Percentiles rank a stretch among this genome's conserved stretches.
phyloP scores from a whole-genome alignment of 202 grass and related monocot genomes.

The Elaeis oleifera region DNA sequence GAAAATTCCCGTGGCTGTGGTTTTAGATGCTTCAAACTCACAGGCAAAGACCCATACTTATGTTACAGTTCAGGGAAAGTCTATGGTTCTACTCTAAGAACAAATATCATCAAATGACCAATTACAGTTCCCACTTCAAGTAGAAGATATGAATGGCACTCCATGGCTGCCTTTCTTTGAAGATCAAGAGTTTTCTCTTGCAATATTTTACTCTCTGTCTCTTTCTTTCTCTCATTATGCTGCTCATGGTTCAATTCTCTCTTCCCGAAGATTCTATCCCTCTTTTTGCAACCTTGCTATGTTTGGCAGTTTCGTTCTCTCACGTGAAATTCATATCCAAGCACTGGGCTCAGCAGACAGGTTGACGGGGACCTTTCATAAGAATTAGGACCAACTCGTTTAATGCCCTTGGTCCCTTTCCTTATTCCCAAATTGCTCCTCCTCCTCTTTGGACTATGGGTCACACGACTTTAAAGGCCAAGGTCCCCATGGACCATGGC shows the following conservation, averaged over 20 bases:
- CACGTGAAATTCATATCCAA: constrained; percentile 18
- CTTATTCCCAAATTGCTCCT: background rate
- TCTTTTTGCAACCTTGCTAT: constrained; percentile 5
- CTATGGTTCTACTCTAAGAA: no score
- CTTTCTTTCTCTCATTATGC: background rate
- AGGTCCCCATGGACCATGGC: no score
- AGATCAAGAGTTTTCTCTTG: background rate
- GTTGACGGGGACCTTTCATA: constrained; percentile 21
- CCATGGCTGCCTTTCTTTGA: no score
- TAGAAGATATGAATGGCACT: no score
- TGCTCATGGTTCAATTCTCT: constrained; percentile 2
- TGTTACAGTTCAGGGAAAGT: no score
- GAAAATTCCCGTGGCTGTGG: no score
- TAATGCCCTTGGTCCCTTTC: background rate
- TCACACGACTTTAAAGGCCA: no score
- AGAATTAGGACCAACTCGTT: constrained; percentile 18
- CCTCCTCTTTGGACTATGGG: background rate
- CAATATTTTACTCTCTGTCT: background rate
- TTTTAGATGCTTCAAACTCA: no score
- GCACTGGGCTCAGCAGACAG: background rate
- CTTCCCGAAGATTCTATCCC: constrained; percentile 21
- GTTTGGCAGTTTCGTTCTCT: constrained; percentile 1
- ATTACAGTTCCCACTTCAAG: no score
- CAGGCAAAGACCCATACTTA: no score
- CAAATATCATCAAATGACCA: no score